Percentiles rank a stretch among this genome's conserved stretches.
These are phyloP conservation scores for Aegilops tauschii DNA, from an alignment of 176 grass and related monocot genomes.

Conservation along the genomic window DNA sequence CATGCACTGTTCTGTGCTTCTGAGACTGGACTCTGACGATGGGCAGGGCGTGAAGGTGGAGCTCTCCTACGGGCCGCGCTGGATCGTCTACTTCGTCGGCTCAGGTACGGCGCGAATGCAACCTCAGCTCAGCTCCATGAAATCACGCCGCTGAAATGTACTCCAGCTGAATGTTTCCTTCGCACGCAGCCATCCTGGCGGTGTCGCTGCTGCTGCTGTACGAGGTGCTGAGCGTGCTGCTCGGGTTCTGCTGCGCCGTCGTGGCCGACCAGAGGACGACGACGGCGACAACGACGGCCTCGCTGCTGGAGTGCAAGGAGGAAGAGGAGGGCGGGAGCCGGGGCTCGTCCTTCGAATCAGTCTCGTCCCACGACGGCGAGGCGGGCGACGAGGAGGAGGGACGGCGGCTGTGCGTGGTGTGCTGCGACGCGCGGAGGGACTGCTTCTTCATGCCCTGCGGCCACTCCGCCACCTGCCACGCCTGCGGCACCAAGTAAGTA, in stretches of 20 bases:
- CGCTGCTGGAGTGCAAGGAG: conserved; percentile 55
- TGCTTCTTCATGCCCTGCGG: conserved; percentile 81
- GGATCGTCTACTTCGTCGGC: conserved; percentile 58
- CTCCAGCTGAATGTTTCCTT: not conserved
- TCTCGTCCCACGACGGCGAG: conserved; percentile 66
- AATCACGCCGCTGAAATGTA: not conserved
- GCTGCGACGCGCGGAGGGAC: conserved; percentile 56
- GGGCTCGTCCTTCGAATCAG: conserved; percentile 84
- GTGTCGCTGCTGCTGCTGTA: conserved; percentile 46
- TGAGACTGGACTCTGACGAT: conserved; percentile 26
- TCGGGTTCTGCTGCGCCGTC: conserved; percentile 3
- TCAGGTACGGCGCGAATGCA: conserved; percentile 49
- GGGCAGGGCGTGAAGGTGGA: conserved; percentile 32
- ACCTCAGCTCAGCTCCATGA: not conserved
- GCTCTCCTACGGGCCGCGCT: conserved; percentile 64
- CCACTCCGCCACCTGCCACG: conserved; percentile 65
- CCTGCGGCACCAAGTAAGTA: conserved; percentile 53
- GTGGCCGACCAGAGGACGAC: not conserved
- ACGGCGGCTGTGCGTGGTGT: conserved; percentile 41
- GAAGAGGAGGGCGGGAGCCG: conserved; percentile 58
- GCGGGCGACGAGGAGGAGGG: conserved; percentile 36
- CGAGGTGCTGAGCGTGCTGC: conserved; percentile 42
- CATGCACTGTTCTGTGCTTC: not conserved
- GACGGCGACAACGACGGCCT: too few relatives aligned
- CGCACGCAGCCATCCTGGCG: conserved; percentile 40